Base-by-base conservation (phyloP, 768 basidiomycete genomes). In the Glaciozyma antarctica region DNA sequence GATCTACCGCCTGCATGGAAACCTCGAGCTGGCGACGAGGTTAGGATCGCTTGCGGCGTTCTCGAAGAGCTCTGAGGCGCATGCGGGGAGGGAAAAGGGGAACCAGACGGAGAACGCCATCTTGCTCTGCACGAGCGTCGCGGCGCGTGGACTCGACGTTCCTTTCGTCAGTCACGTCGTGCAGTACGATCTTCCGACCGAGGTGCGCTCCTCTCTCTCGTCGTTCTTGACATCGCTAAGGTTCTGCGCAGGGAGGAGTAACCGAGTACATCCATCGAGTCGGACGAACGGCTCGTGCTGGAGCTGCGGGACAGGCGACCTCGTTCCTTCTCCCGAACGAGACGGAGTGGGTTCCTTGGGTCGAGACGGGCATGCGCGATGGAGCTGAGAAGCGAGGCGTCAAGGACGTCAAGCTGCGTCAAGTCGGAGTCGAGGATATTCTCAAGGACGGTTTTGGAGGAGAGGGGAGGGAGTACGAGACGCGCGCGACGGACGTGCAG, bases 261-360 rank as follows among this genome's bases (percentile, higher is more conserved):
- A 95, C 87, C 16, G 95, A 99, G 75, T 98, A 99, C 72, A 85
- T 99, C 15, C 95, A 99, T 78, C 84, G 95, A 55, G 90, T 98
- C 12, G 95, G 95, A 34, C 86, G 95, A 58, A 99, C 95, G 5
- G 95, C 95, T 19, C 90, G 95, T 76, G 93, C 88, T 12, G 95
- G 95, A 19, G 88, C 87, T 71, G 88, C 90, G 30, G 95, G 95
- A 65, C 90, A 98, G 76, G 90, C 93, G 3, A 97, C 93, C 92
- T 86, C 87, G 64, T 84, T 99, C 63, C 85, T 98, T 48, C 80
- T 85, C 2, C 92, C 92, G 0, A 88, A 84, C 70, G 95, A 99
- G 78, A 79, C 80, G 19, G 86, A 82, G 55, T 99, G 95, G 94
- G 86, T 93, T 5, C 81, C 84, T 54, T 93, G 92, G 92, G 85